Evolutionary conservation across 2,329 filamentous ascomycete species (phyloP), one percentile per base, ranked within the genome.

Genomic region (Aspergillus sp.): DNA sequence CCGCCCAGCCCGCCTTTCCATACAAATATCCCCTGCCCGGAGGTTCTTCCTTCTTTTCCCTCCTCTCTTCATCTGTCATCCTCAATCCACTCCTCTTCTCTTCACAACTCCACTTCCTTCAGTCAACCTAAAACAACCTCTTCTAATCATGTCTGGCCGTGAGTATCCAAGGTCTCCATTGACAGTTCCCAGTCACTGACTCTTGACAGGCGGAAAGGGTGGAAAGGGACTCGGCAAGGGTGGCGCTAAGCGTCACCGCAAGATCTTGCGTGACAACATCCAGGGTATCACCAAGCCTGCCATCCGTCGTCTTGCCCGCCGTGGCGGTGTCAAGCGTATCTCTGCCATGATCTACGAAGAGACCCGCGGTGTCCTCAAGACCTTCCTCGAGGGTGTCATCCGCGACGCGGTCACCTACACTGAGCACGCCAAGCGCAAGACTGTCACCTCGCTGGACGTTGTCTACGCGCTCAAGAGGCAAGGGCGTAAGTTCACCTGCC

Each of bases 271-370:
- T 71, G 88, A 94, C 82, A 95, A 94, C 83, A 95, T 95, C 63
- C 88, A 95, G 74, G 88, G 88, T 72, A 95, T 95, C 64, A 95
- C 88, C 61, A 95, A 95, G 83, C 88, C 88, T 57, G 88, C 88
- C 58, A 95, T 95, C 70, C 82, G 88, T 60, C 88, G 88, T 93
- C 86, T 95, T 65, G 88, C 88, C 49, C 88, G 88, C 72, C 86
- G 88, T 91, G 88, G 88, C 69, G 88, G 88, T 88, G 88, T 95
- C 77, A 95, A 95, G 85, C 88, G 88, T 93, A 95, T 95, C 60
- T 94, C 86, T 58, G 88, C 88, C 64, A 93, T 83, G 80, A 85
- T 85, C 71, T 85, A 85, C 72, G 80, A 83, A 63, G 78, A 86
- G 72, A 85, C 81, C 53, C 80, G 81, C 60, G 79, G 79, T 74